A percentile compares a stretch with the other conserved stretches of the same genome.
phyloP scores from a whole-genome alignment of 2,329 filamentous ascomycete genomes.

The Neonectria magnoliae region DNA sequence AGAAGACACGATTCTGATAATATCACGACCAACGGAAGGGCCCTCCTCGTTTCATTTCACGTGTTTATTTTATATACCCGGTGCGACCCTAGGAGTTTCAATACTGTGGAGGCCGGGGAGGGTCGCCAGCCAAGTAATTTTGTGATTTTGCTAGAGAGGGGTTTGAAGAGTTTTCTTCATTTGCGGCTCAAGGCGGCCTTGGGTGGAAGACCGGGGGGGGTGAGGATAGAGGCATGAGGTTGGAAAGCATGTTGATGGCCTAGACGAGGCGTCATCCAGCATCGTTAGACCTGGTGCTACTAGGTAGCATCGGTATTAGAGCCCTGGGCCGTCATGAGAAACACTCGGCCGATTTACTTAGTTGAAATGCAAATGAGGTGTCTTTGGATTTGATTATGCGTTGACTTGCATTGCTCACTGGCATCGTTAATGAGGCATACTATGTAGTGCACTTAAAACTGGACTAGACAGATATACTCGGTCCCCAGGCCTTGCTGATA shows the following conservation, averaged over 20 bases:
- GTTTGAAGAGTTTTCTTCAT: neutral
- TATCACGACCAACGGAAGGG: constrained; percentile 28
- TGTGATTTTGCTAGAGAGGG: constrained; percentile 13
- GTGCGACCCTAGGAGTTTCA: constrained; percentile 33
- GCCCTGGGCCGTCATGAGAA: constrained; percentile 21
- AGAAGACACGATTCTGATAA: constrained; percentile 15
- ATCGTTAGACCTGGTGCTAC: constrained; percentile 27
- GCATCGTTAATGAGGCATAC: neutral
- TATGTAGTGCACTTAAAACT: neutral
- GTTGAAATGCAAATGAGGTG: constrained; percentile 22
- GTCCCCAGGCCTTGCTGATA: no score
- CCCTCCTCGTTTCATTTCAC: constrained; percentile 37
- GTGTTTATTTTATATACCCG: constrained; percentile 43
- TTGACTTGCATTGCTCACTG: neutral
- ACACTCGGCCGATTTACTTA: constrained; percentile 23
- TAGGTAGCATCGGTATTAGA: constrained; percentile 27
- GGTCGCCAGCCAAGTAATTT: constrained; percentile 31
- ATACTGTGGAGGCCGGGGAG: constrained; percentile 30
- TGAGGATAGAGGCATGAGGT: neutral
- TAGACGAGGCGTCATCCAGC: constrained; percentile 20
- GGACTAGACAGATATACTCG: no score
- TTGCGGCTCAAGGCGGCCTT: constrained; percentile 11
- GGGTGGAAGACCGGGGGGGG: neutral
- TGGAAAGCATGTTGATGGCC: constrained; percentile 6
- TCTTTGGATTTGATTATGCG: neutral